phyloP scores from a whole-genome alignment of 2,329 filamentous ascomycete species.

The Apiospora marii region DNA sequence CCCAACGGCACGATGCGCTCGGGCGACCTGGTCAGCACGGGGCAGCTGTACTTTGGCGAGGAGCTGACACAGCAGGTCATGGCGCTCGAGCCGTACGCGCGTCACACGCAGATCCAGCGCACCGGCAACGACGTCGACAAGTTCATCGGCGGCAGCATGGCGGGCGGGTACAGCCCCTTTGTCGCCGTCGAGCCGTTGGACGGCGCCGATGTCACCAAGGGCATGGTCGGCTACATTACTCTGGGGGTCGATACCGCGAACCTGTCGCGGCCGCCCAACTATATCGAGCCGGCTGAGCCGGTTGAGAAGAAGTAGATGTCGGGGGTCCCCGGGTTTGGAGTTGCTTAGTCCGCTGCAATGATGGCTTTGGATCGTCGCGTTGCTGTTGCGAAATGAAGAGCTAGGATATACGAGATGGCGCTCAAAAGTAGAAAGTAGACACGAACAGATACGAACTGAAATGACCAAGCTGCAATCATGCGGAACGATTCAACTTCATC shows the following conservation, averaged over 20 bases:
- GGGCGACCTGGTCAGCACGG: slow-evolving; percentile 40
- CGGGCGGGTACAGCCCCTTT: neutral
- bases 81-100: slow-evolving; percentile 3
- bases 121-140: neutral
- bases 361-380: no score
- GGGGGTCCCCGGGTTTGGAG: no score
- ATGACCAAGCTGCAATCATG: no score
- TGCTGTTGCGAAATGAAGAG: no score
- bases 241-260: neutral
- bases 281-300: neutral
- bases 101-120: slow-evolving; percentile 3
- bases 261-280: neutral
- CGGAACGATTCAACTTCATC: no score
- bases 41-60: slow-evolving; percentile 45
- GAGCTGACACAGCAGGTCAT: slow-evolving; percentile 25
- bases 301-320: neutral
- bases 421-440: no score
- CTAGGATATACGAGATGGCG: no score
- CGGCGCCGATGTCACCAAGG: neutral
- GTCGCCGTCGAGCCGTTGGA: neutral
- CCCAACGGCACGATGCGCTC: slow-evolving; percentile 32
- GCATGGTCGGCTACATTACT: neutral
- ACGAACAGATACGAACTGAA: no score
- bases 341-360: no score
- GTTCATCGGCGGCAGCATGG: neutral